Conservation (phyloP, 768 basidiomycete species). For the Mrakia frigida region DNA sequence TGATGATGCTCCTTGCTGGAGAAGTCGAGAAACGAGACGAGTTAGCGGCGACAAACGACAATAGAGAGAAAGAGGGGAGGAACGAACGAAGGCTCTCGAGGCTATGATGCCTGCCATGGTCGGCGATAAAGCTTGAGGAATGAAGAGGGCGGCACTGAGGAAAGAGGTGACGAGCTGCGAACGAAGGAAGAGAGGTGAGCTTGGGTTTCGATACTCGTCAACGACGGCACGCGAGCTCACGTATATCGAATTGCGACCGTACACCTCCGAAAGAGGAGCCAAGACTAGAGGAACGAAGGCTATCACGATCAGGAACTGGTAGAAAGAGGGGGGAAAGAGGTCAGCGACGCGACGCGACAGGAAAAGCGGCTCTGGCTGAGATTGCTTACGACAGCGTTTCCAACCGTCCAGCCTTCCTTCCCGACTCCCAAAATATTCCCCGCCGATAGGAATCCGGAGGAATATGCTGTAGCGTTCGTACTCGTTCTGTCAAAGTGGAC, state of each 20-base stretch:
- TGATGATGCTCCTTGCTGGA: constrained; percentile 38
- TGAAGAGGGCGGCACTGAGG: constrained; percentile 37
- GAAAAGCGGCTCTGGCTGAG: constrained; percentile 34
- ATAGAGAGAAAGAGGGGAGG: neutral
- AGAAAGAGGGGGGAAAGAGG: constrained; percentile 32
- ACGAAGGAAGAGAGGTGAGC: constrained; percentile 16
- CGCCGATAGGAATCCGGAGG: constrained; percentile 7
- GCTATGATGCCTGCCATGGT: constrained; percentile 36
- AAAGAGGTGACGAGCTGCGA: constrained; percentile 12
- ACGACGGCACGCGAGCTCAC: constrained; percentile 31
- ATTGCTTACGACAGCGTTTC: constrained; percentile 25
- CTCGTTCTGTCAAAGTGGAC: neutral
- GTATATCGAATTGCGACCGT: constrained; percentile 41
- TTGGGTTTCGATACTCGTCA: constrained; percentile 33
- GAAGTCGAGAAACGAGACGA: neutral
- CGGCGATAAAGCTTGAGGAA: constrained; percentile 38
- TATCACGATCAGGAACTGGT: constrained; percentile 36
- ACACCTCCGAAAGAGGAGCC: constrained; percentile 39
- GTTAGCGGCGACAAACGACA: neutral
- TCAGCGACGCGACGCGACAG: constrained; percentile 23
- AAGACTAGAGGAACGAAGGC: constrained; percentile 40
- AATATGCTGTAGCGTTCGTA: constrained; percentile 27
- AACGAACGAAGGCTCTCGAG: constrained; percentile 37
- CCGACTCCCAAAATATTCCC: neutral
- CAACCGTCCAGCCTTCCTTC: constrained; percentile 10